Evolutionary conservation across 2,329 filamentous ascomycete species (phyloP), one percentile per base, ranked within the genome.

Genomic region (Ascomycota sp.): DNA sequence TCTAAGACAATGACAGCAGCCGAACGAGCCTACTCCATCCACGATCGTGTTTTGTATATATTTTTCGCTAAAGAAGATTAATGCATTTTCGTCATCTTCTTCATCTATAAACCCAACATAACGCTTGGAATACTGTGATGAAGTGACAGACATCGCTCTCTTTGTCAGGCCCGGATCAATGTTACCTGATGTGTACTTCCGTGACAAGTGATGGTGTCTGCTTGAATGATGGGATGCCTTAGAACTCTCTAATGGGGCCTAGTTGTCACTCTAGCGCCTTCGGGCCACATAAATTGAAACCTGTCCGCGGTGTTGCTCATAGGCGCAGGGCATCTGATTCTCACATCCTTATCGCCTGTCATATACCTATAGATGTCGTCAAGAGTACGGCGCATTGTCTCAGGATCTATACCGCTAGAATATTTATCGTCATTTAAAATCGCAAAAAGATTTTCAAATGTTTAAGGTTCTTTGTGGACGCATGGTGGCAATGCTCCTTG

Each of bases 111-210:
- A 32, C 6, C 31, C 31, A 12, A 32, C 21, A 11, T 32, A 32
- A 25, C n/a, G 31, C n/a, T 32, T 32, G n/a, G 31, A 32, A 11
- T 32, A 32, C 21, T 32, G 31, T 12, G 31, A 32, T 7, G 31
- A 32, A 9, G 31, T 32, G 6, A 32, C 31, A 7, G 31, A 32
- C 31, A 32, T 32, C n/a, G 31, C 31, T 32, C 31, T 32, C 13
- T 12, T 32, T 25, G 16, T 32, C 16, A 32, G n/a, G 13, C 10
- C 13, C 3, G 31, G 21, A 27, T 32, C 31, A 25, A 32, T 32
- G 13, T 32, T 32, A 6, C 31, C 31, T 32, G 31, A 32, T 25
- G 31, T 32, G n/a, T 32, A 32, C n/a, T 27, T 32, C 8, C 31
- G 31, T 32, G 31, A 32, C 7, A 32, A 24, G 13, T 27, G 31